Percentiles rank a stretch among this genome's conserved stretches.
Conservation (phyloP, 805 yeast genomes). For the Spathaspora passalidarum region DNA sequence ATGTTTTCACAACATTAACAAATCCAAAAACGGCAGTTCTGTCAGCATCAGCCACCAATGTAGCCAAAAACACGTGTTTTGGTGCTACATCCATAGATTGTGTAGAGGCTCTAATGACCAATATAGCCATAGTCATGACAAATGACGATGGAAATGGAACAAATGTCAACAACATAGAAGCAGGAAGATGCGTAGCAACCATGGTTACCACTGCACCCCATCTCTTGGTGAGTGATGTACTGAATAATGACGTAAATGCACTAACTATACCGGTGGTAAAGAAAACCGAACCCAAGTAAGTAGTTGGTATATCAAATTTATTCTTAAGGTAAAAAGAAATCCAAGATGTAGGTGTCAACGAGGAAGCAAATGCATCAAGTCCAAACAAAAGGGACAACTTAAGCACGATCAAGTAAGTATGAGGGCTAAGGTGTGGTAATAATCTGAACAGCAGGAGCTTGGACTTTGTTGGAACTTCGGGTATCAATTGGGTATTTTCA, state of each 20-base stretch:
- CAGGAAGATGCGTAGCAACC: slow-evolving; percentile 43
- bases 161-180: slow-evolving; percentile 36
- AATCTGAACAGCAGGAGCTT: slow-evolving; percentile 5
- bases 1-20: slow-evolving; percentile 43
- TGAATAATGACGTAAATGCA: slow-evolving; percentile 38
- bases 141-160: slow-evolving; percentile 38
- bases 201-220: slow-evolving; percentile 45
- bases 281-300: slow-evolving; percentile 39
- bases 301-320: slow-evolving; percentile 31
- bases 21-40: slow-evolving; percentile 44
- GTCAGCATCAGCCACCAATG: slow-evolving; percentile 36
- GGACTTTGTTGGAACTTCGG: neutral
- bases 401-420: slow-evolving; percentile 20
- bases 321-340: slow-evolving; percentile 41
- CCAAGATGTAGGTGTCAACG: slow-evolving; percentile 46
- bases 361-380: slow-evolving; percentile 43
- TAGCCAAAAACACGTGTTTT: slow-evolving; percentile 44
- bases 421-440: slow-evolving; percentile 18
- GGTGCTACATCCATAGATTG: slow-evolving; percentile 50
- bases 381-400: slow-evolving; percentile 38
- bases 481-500: slow-evolving; percentile 17
- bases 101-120: slow-evolving; percentile 35
- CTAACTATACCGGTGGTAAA: slow-evolving; percentile 36
- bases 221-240: slow-evolving; percentile 42
- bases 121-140: slow-evolving; percentile 24